Evolutionary conservation across 2,329 filamentous ascomycete genomes (phyloP).

Genomic region (Xylariaceae sp.): DNA sequence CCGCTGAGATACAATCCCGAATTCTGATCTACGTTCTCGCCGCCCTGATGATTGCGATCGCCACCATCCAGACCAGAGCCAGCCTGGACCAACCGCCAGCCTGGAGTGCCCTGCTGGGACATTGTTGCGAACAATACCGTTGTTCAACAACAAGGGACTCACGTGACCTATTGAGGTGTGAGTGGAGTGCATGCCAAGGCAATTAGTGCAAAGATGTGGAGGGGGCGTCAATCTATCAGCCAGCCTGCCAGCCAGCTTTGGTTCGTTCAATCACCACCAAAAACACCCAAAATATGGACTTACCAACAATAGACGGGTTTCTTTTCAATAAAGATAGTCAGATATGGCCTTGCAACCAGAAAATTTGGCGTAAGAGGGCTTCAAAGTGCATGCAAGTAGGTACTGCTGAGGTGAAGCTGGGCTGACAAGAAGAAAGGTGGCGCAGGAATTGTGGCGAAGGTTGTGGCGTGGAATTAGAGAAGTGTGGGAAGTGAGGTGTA

Average conservation of each 20-base stretch:
- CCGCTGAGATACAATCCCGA: constrained; percentile 8
- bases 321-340: too few relatives aligned
- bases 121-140: constrained; percentile 5
- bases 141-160: constrained; percentile 6
- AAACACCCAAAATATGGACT: constrained; percentile 1
- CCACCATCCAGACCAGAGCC: constrained; percentile 8
- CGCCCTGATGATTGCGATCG: not conserved
- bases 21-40: constrained; percentile 11
- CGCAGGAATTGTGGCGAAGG: constrained; percentile 7
- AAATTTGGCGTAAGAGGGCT: not conserved
- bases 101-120: constrained; percentile 17
- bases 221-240: constrained; percentile 12
- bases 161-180: constrained; percentile 17
- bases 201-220: not conserved
- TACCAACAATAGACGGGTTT: not conserved
- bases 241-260: not conserved
- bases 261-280: not conserved
- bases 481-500: not conserved
- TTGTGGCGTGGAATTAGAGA: not conserved
- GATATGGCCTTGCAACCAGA: too few relatives aligned
- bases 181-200: constrained; percentile 14
- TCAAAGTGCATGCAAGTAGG: not conserved
- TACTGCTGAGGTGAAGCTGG: not conserved
- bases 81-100: constrained; percentile 11
- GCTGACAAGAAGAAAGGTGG: not conserved